These are phyloP conservation scores for Fusarium bulbicola DNA, from an alignment of 2,329 filamentous ascomycete genomes.

Conservation along the genomic window DNA sequence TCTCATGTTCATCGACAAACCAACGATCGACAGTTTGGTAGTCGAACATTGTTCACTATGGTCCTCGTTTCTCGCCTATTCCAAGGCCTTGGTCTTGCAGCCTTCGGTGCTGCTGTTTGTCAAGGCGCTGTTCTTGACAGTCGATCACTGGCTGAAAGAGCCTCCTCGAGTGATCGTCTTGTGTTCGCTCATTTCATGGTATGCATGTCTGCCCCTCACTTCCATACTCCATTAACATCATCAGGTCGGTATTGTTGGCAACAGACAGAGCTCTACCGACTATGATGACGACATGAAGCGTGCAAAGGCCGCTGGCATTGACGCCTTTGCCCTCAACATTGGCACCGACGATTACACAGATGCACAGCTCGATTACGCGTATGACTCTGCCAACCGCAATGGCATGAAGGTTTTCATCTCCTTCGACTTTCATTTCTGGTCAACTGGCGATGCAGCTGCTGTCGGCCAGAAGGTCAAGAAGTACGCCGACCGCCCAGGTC, in stretches of 20 bases:
- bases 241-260: constrained; percentile 56
- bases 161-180: constrained; percentile 23
- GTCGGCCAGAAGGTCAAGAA: constrained; percentile 57
- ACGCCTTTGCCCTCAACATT: constrained; percentile 62
- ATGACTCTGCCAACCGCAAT: constrained; percentile 56
- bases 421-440: constrained; percentile 65
- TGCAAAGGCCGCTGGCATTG: constrained; percentile 55
- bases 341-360: constrained; percentile 55
- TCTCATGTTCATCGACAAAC: not conserved
- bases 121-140: constrained; percentile 10
- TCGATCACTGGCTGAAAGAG: constrained; percentile 4
- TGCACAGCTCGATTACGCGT: constrained; percentile 58
- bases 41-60: not conserved
- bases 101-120: not conserved
- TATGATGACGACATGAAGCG: constrained; percentile 59
- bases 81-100: constrained; percentile 12
- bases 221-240: not conserved
- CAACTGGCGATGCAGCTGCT: constrained; percentile 45
- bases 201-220: not conserved
- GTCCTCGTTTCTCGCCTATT: constrained; percentile 9
- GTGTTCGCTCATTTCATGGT: constrained; percentile 35
- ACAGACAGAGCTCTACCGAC: constrained; percentile 52
- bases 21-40: not conserved
- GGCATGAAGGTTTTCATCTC: constrained; percentile 65
- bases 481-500: constrained; percentile 54